Percentiles rank a stretch among this genome's conserved stretches.
Conservation (phyloP, 192 early-diverging fungal genomes). For the Coemansia sp. region DNA sequence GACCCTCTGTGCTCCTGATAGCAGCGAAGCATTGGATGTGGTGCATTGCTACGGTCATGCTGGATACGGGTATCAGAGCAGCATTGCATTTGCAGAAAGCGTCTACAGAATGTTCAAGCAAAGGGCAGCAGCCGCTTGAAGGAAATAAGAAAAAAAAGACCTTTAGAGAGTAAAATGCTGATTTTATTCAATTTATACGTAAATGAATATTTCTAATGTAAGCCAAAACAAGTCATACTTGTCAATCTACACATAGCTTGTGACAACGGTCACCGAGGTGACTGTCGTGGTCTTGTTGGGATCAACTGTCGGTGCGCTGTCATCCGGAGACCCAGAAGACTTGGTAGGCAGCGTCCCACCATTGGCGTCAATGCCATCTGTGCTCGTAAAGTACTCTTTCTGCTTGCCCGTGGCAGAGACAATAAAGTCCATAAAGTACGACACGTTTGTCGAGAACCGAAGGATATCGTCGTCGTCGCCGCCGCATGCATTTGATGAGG, state of each 20-base stretch:
- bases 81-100: slow-evolving; percentile 19
- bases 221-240: too few relatives aligned
- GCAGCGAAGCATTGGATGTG: slow-evolving; percentile 38
- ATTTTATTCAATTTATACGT: too few relatives aligned
- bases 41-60: slow-evolving; percentile 69
- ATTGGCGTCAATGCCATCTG: neutral
- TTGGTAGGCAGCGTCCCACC: neutral
- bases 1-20: slow-evolving; percentile 10
- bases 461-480: neutral
- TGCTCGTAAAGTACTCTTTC: neutral
- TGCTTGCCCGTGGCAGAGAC: neutral
- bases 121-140: neutral
- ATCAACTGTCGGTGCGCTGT: neutral
- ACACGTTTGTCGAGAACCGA: neutral
- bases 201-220: too few relatives aligned
- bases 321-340: neutral
- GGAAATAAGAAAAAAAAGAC: too few relatives aligned
- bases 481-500: neutral
- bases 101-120: slow-evolving; percentile 12
- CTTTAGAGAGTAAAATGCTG: too few relatives aligned
- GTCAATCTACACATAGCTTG: too few relatives aligned
- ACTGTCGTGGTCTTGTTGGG: neutral
- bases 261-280: neutral
- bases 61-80: slow-evolving; percentile 57
- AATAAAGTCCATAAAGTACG: slow-evolving; percentile 6